Base-by-base conservation (phyloP, 228 moss, liverwort and hornwort species). In the Sphagnum magellanicum region DNA sequence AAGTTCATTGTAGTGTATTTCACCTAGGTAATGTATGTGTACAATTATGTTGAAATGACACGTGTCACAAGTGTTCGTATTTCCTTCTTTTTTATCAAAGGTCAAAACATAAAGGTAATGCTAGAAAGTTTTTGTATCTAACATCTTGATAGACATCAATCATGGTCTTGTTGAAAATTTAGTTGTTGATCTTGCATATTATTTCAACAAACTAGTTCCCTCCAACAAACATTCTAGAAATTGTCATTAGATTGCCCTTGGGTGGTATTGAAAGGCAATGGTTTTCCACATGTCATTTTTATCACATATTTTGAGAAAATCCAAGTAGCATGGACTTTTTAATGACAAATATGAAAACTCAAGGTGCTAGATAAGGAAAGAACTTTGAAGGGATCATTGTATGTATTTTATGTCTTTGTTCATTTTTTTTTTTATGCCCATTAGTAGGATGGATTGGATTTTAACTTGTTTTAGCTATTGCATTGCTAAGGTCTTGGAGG, bases 31-130 rank as follows among this genome's bases (percentile, higher is more conserved):
- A 98, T 98, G 98, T 94, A 92, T 70, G 72, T 98, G 49, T 98
- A 98, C 67, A 98, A 98, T 68, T 98, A 98, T 74, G 79, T 98
- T 55, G 94, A 98, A 80, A 98, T 98, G 98, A 90, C 98, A 46
- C 94, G 94, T 64, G 98, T 98, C 14, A 98, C 98, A 50, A 94
- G 98, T 67, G 94, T 98, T 79, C 98, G 90, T 10, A 82, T 98
- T 71, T 98, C 98, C 50, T 98, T 98, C 66, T 83, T 98, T 60
- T 86, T 98, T 68, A 87, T 94, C 70, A 85, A 94, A 76, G 94
- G 98, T 59, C 98, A 98, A 76, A 98, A 94, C 83, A 98, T 94
- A 51, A 98, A 98, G 92, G 97, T 98, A 3, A 32, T 32, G 0
- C 32, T 2, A 32, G 3, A 32, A 32, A 32, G 2, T 32, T 32